Conservation (phyloP, 345 rosid species). For the Eucalyptus urophylla region DNA sequence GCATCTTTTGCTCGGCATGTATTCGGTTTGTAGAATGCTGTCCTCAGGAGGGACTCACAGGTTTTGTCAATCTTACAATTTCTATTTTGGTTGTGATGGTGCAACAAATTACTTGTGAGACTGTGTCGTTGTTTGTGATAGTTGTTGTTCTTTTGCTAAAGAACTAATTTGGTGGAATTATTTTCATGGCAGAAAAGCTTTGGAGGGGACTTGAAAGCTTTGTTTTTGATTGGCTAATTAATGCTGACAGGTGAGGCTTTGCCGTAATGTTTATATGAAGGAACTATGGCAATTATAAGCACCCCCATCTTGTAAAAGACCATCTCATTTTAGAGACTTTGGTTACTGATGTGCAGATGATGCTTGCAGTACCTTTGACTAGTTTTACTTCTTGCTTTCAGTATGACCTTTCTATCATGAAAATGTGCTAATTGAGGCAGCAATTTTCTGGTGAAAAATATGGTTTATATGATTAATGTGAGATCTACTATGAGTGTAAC, state of each 20-base stretch:
- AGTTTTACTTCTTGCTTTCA: not conserved
- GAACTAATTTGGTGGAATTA: not conserved
- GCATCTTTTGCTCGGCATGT: slow-evolving; percentile 98
- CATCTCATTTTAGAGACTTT: not conserved
- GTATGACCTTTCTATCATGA: not conserved
- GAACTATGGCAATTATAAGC: not conserved
- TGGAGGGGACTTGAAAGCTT: slow-evolving; percentile 99
- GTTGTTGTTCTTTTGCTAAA: not conserved
- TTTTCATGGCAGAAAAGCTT: slow-evolving; percentile 70
- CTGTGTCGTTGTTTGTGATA: not conserved
- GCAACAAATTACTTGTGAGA: not conserved
- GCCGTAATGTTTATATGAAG: not conserved
- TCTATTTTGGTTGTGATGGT: slow-evolving; percentile 1
- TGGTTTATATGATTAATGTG: not conserved
- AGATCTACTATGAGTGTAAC: not conserved
- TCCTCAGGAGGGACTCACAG: slow-evolving; percentile 97
- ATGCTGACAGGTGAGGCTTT: slow-evolving; percentile 80
- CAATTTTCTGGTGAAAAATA: not conserved
- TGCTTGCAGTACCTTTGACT: not conserved
- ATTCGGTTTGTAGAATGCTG: slow-evolving; percentile 97
- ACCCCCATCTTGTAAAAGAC: not conserved
- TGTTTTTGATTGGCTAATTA: slow-evolving; percentile 97
- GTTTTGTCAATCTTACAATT: slow-evolving; percentile 14
- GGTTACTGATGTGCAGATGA: not conserved
- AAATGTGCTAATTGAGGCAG: not conserved